These are phyloP conservation scores for Colletotrichum magnum DNA, from an alignment of 2,329 filamentous ascomycete species.

Conservation along the genomic window DNA sequence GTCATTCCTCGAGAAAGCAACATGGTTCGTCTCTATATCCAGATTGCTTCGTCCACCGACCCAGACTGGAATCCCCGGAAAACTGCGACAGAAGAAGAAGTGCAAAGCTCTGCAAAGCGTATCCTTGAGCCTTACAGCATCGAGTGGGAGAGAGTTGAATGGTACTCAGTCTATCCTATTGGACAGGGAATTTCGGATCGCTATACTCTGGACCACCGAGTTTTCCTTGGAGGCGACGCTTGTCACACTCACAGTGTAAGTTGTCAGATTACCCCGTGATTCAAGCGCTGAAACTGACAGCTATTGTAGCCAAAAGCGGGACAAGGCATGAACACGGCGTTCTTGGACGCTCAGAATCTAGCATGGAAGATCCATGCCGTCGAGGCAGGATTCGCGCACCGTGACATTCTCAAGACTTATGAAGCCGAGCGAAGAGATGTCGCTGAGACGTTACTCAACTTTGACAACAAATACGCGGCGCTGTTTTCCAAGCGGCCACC, in stretches of 20 bases:
- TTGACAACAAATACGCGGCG: conserved; percentile 91
- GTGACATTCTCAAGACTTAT: conserved; percentile 85
- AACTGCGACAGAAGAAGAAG: conserved; percentile 73
- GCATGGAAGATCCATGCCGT: conserved; percentile 98
- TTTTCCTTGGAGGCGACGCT: conserved; percentile 84
- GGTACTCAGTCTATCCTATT: conserved; percentile 84
- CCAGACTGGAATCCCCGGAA: conserved; percentile 73
- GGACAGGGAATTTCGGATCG: conserved; percentile 80
- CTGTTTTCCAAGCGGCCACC: conserved; percentile 87
- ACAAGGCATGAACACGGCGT: conserved; percentile 86
- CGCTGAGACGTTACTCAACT: conserved; percentile 86
- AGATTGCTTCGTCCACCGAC: conserved; percentile 74
- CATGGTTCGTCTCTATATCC: conserved; percentile 78
- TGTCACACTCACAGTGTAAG: conserved; percentile 83
- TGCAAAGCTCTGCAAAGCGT: conserved; percentile 75
- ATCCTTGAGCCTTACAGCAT: conserved; percentile 78
- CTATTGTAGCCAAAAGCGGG: conserved; percentile 78
- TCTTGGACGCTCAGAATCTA: conserved; percentile 87
- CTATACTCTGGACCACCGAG: conserved; percentile 76
- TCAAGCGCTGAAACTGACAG: conserved; percentile 2
- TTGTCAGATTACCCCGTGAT: conserved; percentile 28
- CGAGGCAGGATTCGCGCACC: conserved; percentile 83
- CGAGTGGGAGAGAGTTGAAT: conserved; percentile 77
- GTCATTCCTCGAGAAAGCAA: conserved; percentile 79
- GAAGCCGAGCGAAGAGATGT: conserved; percentile 88